Evolutionary conservation across 139 green algal genomes (phyloP).

Genomic region (Yamagishiella unicocca): DNA sequence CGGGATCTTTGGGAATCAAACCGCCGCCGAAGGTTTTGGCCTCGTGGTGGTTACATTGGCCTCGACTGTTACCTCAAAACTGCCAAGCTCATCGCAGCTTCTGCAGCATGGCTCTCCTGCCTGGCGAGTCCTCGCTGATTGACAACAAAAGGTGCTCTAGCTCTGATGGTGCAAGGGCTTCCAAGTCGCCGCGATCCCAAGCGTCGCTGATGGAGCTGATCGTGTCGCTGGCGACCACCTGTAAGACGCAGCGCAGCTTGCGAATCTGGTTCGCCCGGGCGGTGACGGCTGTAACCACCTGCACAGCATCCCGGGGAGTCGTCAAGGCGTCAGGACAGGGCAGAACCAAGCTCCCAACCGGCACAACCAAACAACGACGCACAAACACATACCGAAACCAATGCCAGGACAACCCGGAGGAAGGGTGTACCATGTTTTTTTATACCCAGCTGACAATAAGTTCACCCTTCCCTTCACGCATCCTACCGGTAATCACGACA

Average conservation of each 20-base stretch:
- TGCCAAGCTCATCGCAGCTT: not conserved
- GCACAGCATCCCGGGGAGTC: no score
- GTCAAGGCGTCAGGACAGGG: no score
- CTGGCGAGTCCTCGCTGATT: constrained; percentile 16
- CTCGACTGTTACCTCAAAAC: not conserved
- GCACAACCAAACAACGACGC: no score
- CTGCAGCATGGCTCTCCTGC: constrained; percentile 15
- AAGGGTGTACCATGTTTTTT: no score
- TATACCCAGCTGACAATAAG: no score
- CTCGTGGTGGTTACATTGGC: not conserved
- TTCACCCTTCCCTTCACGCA: no score
- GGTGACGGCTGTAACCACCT: not conserved
- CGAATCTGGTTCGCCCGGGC: not conserved
- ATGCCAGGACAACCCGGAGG: no score
- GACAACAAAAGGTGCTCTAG: constrained; percentile 27
- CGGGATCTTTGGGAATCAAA: no score
- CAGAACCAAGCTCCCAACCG: no score
- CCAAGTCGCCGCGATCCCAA: constrained; percentile 22
- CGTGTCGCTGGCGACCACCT: not conserved
- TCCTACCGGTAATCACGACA: no score
- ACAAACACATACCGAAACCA: no score
- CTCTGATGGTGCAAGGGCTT: not conserved
- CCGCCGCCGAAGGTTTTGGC: constrained; percentile 11
- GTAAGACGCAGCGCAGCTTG: constrained; percentile 31
- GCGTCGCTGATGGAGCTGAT: not conserved